Evolutionary conservation across 805 yeast species (phyloP).

Genomic region (Saturnispora quitensis): DNA sequence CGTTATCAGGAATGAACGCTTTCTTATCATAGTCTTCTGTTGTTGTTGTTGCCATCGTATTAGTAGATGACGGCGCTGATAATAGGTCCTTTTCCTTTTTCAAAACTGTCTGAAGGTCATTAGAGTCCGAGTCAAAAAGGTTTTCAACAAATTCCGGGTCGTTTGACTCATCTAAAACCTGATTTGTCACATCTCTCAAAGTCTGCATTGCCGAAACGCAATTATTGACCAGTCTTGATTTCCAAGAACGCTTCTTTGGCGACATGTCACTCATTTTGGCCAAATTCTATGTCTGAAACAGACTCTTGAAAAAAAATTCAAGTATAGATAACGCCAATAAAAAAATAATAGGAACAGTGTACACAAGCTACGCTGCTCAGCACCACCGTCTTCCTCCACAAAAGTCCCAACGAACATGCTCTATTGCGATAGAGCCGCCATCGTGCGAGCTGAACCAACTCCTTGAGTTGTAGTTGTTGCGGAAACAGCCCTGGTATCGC

Average conservation of each 20-base stretch:
- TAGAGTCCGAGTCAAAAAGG: slow-evolving; percentile 31
- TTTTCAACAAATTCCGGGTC: slow-evolving; percentile 43
- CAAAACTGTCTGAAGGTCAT: neutral
- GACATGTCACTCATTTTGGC: neutral
- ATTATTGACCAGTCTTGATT: slow-evolving; percentile 15
- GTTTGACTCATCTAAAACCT: slow-evolving; percentile 40
- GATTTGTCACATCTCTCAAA: slow-evolving; percentile 29
- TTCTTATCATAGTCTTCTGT: neutral
- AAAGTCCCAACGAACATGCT: slow-evolving; percentile 41
- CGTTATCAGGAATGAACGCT: slow-evolving; percentile 23
- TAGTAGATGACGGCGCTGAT: slow-evolving; percentile 2
- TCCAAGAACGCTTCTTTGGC: slow-evolving; percentile 8
- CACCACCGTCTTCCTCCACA: slow-evolving; percentile 6
- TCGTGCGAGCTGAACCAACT: slow-evolving; percentile 65
- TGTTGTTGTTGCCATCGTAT: neutral
- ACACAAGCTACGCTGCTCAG: neutral
- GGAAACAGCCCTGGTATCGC: slow-evolving; percentile 54
- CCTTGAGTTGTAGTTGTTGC: slow-evolving; percentile 67
- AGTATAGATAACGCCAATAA: neutral
- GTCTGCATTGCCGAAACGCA: slow-evolving; percentile 13
- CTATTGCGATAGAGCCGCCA: slow-evolving; percentile 67
- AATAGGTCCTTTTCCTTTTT: neutral
- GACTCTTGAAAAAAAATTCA: neutral
- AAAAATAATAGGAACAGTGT: neutral
- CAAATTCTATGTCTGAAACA: neutral